Conservation (phyloP, 306 rosid genomes). For the Ormosia emarginata region DNA sequence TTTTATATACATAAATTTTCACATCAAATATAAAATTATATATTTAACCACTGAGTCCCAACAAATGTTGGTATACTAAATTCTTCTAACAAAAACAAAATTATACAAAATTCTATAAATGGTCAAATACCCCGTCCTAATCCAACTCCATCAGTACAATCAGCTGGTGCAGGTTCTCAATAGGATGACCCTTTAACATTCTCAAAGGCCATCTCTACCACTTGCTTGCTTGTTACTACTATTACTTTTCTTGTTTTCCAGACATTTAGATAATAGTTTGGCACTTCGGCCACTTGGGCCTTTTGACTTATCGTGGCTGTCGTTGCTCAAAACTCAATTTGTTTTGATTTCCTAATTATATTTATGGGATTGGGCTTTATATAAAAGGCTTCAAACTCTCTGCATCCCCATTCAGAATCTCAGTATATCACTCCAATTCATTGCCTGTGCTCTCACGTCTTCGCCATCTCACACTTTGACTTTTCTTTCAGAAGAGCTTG, state of each 20-base stretch:
- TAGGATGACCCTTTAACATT: conserved; percentile 14
- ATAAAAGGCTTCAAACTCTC: conserved; percentile 13
- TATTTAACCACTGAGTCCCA: no score
- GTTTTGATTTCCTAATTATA: neutral
- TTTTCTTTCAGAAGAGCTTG: neutral
- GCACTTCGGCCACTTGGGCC: neutral
- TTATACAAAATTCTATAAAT: conserved; percentile 24
- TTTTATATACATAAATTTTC: no score
- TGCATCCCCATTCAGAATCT: conserved; percentile 23
- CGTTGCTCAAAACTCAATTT: neutral
- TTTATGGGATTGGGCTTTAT: neutral
- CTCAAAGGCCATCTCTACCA: conserved; percentile 22
- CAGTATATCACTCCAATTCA: neutral
- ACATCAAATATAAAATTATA: no score
- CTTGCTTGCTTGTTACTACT: neutral
- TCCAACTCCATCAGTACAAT: neutral
- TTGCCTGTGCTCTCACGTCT: neutral
- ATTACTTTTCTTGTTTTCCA: neutral
- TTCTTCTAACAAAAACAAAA: no score
- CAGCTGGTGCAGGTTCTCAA: neutral
- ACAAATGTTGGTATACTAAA: no score
- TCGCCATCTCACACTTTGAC: neutral
- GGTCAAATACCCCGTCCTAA: neutral
- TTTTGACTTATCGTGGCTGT: conserved; percentile 16
- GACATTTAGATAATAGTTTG: neutral